A percentile compares a stretch with the other conserved stretches of the same genome.
Conservation (phyloP, 495 filamentous ascomycete species). For the Penicillium longicatenatum region DNA sequence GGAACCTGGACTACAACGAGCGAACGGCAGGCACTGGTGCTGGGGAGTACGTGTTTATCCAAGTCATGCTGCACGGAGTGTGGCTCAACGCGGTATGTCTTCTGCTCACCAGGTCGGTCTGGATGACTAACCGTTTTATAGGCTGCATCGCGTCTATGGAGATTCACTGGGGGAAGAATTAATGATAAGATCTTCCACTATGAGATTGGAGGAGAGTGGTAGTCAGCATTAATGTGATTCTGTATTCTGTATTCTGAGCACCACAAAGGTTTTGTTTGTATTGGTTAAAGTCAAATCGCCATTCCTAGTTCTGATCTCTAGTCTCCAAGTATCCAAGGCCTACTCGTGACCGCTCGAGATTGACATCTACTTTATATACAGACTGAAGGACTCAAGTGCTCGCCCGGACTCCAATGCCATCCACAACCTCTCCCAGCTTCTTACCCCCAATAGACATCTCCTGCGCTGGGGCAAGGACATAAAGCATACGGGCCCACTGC, state of each 20-base stretch:
- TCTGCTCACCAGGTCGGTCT: neutral
- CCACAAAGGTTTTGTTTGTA: neutral
- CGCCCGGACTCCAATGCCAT: slow-evolving; percentile 35
- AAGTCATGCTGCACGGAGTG: slow-evolving; percentile 55
- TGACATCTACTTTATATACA: neutral
- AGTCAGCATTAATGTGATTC: slow-evolving; percentile 7
- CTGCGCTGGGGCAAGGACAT: slow-evolving; percentile 51
- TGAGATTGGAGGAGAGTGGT: slow-evolving; percentile 56
- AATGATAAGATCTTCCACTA: slow-evolving; percentile 46
- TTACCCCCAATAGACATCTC: slow-evolving; percentile 39
- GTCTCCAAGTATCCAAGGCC: neutral
- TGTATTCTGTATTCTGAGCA: neutral
- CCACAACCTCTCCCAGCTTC: slow-evolving; percentile 48
- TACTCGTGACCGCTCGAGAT: neutral
- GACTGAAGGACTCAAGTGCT: slow-evolving; percentile 22
- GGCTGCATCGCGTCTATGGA: slow-evolving; percentile 42
- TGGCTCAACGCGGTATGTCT: slow-evolving; percentile 53
- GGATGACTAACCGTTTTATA: slow-evolving; percentile 13
- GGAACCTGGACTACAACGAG: slow-evolving; percentile 39
- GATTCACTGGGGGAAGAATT: slow-evolving; percentile 45
- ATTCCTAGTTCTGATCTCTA: neutral
- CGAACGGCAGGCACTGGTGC: slow-evolving; percentile 43
- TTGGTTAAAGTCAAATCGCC: neutral
- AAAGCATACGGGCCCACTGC: slow-evolving; percentile 58
- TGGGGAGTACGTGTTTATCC: slow-evolving; percentile 48